phyloP scores from a whole-genome alignment of 345 rosid species.

The Capsella bursapastoris region DNA sequence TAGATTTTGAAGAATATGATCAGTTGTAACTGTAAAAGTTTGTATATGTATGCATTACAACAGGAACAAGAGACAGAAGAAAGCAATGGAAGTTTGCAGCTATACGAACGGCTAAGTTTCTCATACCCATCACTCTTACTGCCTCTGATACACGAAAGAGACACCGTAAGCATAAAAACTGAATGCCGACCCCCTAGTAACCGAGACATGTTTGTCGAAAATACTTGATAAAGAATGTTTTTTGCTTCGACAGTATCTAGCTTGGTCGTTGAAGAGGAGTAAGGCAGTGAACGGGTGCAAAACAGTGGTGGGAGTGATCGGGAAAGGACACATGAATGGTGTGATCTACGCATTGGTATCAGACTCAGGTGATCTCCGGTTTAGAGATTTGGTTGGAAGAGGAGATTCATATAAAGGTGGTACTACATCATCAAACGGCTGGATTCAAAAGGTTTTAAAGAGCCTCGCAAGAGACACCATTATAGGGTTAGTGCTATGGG shows the following conservation, averaged over 20 bases:
- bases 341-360: constrained; percentile 77
- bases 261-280: constrained; percentile 93
- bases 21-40: not conserved
- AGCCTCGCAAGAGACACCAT: constrained; percentile 57
- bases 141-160: constrained; percentile 85
- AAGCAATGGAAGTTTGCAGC: constrained; percentile 54
- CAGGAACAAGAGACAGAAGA: constrained; percentile 54
- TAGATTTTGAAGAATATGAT: not conserved
- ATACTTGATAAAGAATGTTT: not conserved
- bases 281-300: constrained; percentile 79
- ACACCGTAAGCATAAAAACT: constrained; percentile 55
- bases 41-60: not conserved
- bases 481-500: constrained; percentile 58
- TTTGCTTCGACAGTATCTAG: constrained; percentile 61
- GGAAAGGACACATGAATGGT: constrained; percentile 90
- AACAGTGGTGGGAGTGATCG: constrained; percentile 81
- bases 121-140: constrained; percentile 76
- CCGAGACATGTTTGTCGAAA: not conserved
- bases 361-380: constrained; percentile 73
- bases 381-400: constrained; percentile 71
- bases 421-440: constrained; percentile 41
- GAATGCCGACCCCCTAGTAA: not conserved
- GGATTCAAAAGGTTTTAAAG: constrained; percentile 46
- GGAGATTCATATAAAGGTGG: constrained; percentile 42
- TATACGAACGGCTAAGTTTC: constrained; percentile 66